Evolutionary conservation across 768 basidiomycete genomes (phyloP).

Genomic region (Suillus clintonianus): DNA sequence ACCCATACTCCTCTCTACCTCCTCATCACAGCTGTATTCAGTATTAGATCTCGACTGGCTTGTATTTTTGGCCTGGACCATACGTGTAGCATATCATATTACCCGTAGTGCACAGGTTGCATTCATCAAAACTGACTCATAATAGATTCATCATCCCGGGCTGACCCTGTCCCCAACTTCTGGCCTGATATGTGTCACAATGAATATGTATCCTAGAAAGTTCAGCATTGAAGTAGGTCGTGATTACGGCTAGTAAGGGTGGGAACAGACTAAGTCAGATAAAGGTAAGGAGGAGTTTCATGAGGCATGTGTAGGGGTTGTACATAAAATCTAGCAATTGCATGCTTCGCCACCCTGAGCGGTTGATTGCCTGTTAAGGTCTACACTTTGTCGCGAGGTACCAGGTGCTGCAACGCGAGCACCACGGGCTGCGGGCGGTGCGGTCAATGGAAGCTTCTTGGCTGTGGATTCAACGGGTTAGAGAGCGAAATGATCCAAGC

Average conservation of each 20-base stretch:
- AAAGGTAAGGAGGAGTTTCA: constrained; percentile 6
- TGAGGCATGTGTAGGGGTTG: constrained; percentile 1
- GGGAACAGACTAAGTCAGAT: constrained; percentile 13
- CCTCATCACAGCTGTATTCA: neutral
- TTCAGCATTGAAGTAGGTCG: constrained; percentile 31
- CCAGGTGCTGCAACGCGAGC: constrained; percentile 52
- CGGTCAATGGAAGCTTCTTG: constrained; percentile 86
- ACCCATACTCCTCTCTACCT: neutral
- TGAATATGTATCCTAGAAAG: constrained; percentile 18
- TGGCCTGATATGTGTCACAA: neutral
- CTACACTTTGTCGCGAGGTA: constrained; percentile 63
- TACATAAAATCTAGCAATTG: constrained; percentile 59
- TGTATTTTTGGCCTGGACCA: neutral
- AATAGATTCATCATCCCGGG: neutral
- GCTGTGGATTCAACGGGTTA: constrained; percentile 43
- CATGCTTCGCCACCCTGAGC: constrained; percentile 61
- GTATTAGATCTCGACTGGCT: neutral
- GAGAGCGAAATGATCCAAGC: neutral
- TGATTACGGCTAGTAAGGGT: constrained; percentile 30
- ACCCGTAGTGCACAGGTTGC: neutral
- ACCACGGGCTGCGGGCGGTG: constrained; percentile 62
- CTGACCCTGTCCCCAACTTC: neutral
- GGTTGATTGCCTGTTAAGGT: constrained; percentile 70
- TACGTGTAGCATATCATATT: neutral
- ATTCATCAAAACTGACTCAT: neutral